phyloP scores from a whole-genome alignment of 169 alveolate species.

The Plasmodium yoelii region DNA sequence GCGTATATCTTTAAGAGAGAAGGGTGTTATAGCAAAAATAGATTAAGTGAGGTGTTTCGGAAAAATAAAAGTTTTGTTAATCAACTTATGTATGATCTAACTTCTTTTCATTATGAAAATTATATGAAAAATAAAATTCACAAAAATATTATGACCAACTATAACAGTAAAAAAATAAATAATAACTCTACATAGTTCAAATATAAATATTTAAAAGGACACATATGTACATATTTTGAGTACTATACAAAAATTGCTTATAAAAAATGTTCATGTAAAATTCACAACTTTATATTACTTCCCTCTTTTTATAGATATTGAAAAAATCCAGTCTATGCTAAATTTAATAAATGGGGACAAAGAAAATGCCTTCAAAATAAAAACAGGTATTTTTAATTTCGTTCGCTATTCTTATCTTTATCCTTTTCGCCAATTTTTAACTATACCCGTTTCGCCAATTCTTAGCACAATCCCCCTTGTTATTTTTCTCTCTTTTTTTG shows the following conservation, averaged over 20 bases:
- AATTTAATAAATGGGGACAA: slow-evolving; percentile 71
- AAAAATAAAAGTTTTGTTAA: slow-evolving; percentile 62
- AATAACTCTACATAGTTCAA: not conserved
- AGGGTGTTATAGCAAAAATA: slow-evolving; percentile 72
- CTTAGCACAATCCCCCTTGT: no score
- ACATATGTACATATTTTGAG: not conserved
- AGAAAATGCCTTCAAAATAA: slow-evolving; percentile 76
- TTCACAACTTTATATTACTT: not conserved
- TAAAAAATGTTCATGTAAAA: no score
- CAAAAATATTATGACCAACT: slow-evolving; percentile 63
- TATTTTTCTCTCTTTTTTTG: no score
- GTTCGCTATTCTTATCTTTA: no score
- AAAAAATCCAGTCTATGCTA: slow-evolving; percentile 74
- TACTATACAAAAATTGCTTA: not conserved
- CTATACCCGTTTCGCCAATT: no score
- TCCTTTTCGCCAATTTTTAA: no score
- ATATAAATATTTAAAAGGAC: not conserved
- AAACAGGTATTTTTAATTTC: slow-evolving; percentile 54
- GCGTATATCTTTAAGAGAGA: slow-evolving; percentile 74
- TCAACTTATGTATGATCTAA: slow-evolving; percentile 71
- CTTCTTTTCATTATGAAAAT: slow-evolving; percentile 72
- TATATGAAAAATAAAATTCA: slow-evolving; percentile 72
- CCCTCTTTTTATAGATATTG: slow-evolving; percentile 39
- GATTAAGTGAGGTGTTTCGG: slow-evolving; percentile 56
- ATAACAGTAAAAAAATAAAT: slow-evolving; percentile 43